Base-by-base conservation (phyloP, 1,139 yeast species). In the Sugiyamaella paludigena region DNA sequence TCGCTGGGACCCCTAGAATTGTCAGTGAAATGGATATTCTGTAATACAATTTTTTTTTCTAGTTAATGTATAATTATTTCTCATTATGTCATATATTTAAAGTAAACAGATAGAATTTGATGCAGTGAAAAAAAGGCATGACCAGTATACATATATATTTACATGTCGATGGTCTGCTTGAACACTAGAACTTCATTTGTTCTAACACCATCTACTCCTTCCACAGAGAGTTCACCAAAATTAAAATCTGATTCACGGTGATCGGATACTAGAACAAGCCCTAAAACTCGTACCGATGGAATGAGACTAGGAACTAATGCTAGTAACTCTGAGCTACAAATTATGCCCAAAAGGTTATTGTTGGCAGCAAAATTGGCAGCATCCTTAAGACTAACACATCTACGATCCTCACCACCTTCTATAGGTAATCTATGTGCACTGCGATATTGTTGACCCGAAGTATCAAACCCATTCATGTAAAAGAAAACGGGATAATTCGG, bases 401-500 rank as follows among this genome's bases (percentile, higher is more conserved):
- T 67, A 10, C 72, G 59, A 46, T 76, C 78, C 40, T 69, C 71
- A 19, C 47, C 50, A 2, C 46, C 51, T 38, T 63, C 60, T 33
- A 61, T 57, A 6, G 63, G 60, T 47, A 65, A 54, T 10, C 65
- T 67, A 49, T 71, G 71, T 2, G 74, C 72, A 26, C 71, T 62
- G 24, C 62, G 60, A 51, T 61, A 62, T 32, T 45, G 53, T 32
- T 45, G 51, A 40, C 67, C 65, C 40, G 62, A 63, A 67, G 79
- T 31, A 73, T 72, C 33, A 19, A 62, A 51, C 1, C 60, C 65
- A 40, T 81, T 84, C 79, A 91, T 80, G 46, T 83, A 80, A 68
- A 87, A 85, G 58, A 92, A 84, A 0, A 92, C 98, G 0, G 98
- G 97, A 69, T 86, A 92, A 67, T 91, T 92, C 4, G 98, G 98